phyloP scores from a whole-genome alignment of 2,329 filamentous ascomycete species.

The Ceratocystis cacaofunesta region DNA sequence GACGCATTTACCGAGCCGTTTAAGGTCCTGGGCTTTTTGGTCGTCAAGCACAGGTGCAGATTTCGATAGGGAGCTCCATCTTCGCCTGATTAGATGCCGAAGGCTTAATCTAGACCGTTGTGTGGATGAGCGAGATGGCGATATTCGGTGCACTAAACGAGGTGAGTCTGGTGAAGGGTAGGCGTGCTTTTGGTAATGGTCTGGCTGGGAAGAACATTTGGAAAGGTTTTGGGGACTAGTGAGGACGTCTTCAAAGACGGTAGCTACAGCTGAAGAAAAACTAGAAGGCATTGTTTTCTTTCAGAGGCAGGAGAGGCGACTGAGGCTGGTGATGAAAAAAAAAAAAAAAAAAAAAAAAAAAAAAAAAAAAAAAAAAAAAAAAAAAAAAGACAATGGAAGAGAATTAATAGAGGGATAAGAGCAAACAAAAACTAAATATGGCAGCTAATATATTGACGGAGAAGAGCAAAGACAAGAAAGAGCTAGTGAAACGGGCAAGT shows the following conservation, averaged over 20 bases:
- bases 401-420: neutral
- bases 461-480: neutral
- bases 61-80: constrained; percentile 10
- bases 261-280: neutral
- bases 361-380: neutral
- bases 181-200: neutral
- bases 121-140: neutral
- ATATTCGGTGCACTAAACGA: constrained; percentile 7
- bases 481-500: neutral
- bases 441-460: neutral
- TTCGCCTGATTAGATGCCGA: constrained; percentile 8
- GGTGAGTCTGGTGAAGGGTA: constrained; percentile 8
- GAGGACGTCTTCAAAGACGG: neutral
- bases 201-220: neutral
- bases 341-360: too few relatives aligned
- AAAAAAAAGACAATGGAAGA: neutral
- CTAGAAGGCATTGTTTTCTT: neutral
- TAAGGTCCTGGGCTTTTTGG: constrained; percentile 10
- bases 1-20: constrained; percentile 11
- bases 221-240: neutral
- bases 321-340: neutral
- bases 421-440: neutral
- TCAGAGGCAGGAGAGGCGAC: neutral
- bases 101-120: neutral
- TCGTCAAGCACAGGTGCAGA: constrained; percentile 1